These are phyloP conservation scores for Epichloe festucae DNA, from an alignment of 2,329 filamentous ascomycete species.

Conservation along the genomic window DNA sequence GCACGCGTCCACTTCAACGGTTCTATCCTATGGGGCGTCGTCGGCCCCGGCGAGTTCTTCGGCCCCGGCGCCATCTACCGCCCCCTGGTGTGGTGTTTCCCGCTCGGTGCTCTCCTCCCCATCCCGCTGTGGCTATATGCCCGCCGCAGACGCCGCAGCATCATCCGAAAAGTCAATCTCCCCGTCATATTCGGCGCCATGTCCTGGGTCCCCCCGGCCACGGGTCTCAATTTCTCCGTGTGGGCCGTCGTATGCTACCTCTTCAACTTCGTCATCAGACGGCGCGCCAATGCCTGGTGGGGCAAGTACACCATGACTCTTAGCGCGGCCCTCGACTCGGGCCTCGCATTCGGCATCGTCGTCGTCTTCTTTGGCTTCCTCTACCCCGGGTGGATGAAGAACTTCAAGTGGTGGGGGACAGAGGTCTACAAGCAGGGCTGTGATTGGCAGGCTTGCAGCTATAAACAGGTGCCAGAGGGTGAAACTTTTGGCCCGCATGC, in stretches of 20 bases:
- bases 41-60: slow-evolving; percentile 74
- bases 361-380: slow-evolving; percentile 77
- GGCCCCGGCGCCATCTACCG: slow-evolving; percentile 63
- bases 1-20: slow-evolving; percentile 85
- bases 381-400: slow-evolving; percentile 62
- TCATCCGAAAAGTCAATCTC: slow-evolving; percentile 66
- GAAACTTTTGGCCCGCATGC: slow-evolving; percentile 51
- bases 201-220: slow-evolving; percentile 77
- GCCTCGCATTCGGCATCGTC: slow-evolving; percentile 69
- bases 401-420: slow-evolving; percentile 80
- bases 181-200: slow-evolving; percentile 74
- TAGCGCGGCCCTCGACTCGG: slow-evolving; percentile 70
- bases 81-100: slow-evolving; percentile 68
- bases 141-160: slow-evolving; percentile 42
- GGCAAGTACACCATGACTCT: slow-evolving; percentile 85
- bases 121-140: slow-evolving; percentile 62
- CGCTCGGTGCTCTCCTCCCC: slow-evolving; percentile 62
- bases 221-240: slow-evolving; percentile 75
- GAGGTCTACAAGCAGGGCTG: slow-evolving; percentile 75
- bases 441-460: slow-evolving; percentile 73
- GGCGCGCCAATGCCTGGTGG: slow-evolving; percentile 66
- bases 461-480: slow-evolving; percentile 48
- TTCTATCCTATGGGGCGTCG: slow-evolving; percentile 79
- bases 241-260: slow-evolving; percentile 77
- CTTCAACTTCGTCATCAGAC: slow-evolving; percentile 68